Evolutionary conservation across 768 basidiomycete species (phyloP).

Genomic region (Clathrus columnatus): DNA sequence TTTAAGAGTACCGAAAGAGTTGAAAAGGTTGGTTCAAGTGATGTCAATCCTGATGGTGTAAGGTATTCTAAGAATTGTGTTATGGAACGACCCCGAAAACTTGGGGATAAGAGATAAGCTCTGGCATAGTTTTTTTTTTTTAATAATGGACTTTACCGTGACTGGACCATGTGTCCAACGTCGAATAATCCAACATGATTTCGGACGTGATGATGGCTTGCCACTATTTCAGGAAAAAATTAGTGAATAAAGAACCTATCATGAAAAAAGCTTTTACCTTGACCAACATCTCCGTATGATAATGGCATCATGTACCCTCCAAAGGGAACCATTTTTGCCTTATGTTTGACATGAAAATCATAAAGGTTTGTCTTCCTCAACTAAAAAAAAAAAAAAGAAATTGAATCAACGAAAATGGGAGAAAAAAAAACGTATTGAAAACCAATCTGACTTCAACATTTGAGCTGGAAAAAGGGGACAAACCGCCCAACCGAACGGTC

Average conservation of each 20-base stretch:
- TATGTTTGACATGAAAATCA: slow-evolving; percentile 77
- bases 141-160: too few species aligned
- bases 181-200: slow-evolving; percentile 83
- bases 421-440: neutral
- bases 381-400: slow-evolving; percentile 20
- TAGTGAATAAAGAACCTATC: neutral
- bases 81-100: slow-evolving; percentile 73
- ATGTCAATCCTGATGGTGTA: slow-evolving; percentile 71
- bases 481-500: neutral
- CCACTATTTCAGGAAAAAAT: slow-evolving; percentile 39
- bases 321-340: slow-evolving; percentile 93
- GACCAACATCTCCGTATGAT: slow-evolving; percentile 71
- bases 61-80: slow-evolving; percentile 82
- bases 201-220: slow-evolving; percentile 86
- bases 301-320: slow-evolving; percentile 96
- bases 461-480: neutral
- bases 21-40: slow-evolving; percentile 63
- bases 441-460: neutral
- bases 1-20: slow-evolving; percentile 88
- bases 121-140: neutral
- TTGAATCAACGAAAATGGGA: neutral
- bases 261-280: slow-evolving; percentile 39
- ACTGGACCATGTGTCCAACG: slow-evolving; percentile 98
- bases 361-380: slow-evolving; percentile 67
- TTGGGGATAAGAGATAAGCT: slow-evolving; percentile 30